A percentile compares a stretch with the other conserved stretches of the same genome.
These are phyloP conservation scores for Penicillium rolfsii DNA, from an alignment of 2,329 filamentous ascomycete genomes.

Conservation along the genomic window DNA sequence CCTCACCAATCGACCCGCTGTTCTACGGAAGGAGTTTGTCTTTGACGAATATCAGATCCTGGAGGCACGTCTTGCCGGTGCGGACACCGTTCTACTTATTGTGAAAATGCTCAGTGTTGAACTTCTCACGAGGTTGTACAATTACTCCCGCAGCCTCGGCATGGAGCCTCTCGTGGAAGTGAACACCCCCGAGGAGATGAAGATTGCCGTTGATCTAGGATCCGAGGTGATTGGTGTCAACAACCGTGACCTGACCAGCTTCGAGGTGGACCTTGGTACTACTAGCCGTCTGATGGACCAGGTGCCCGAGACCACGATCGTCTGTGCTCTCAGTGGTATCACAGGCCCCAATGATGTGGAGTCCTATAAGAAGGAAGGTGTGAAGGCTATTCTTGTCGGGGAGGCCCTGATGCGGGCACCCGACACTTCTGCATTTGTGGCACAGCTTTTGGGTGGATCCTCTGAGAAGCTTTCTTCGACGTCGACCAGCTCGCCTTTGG, in stretches of 20 bases:
- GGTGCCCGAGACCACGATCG: conserved; percentile 81
- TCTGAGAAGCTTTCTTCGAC: conserved; percentile 26
- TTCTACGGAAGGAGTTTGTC: conserved; percentile 94
- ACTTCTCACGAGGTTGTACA: conserved; percentile 76
- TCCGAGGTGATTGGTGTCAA: conserved; percentile 95
- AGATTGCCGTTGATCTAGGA: conserved; percentile 80
- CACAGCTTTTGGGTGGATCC: conserved; percentile 71
- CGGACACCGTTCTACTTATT: conserved; percentile 91
- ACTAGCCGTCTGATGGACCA: conserved; percentile 85
- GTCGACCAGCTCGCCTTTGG: conserved; percentile 58
- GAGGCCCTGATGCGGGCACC: conserved; percentile 93
- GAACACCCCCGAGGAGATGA: conserved; percentile 92
- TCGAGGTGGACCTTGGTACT: conserved; percentile 93
- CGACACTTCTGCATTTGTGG: conserved; percentile 81
- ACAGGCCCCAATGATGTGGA: conserved; percentile 85
- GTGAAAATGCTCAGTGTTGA: conserved; percentile 93
- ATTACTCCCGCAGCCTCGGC: conserved; percentile 83
- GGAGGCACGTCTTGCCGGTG: conserved; percentile 87
- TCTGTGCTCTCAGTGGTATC: conserved; percentile 94
- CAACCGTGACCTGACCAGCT: conserved; percentile 93
- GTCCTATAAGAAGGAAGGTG: conserved; percentile 83
- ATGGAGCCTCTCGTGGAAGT: conserved; percentile 99
- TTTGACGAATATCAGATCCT: conserved; percentile 99
- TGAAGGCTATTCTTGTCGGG: conserved; percentile 90
- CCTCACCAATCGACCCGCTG: conserved; percentile 88